Conservation (phyloP, 169 alveolate species). For the Plasmodium vivax region DNA sequence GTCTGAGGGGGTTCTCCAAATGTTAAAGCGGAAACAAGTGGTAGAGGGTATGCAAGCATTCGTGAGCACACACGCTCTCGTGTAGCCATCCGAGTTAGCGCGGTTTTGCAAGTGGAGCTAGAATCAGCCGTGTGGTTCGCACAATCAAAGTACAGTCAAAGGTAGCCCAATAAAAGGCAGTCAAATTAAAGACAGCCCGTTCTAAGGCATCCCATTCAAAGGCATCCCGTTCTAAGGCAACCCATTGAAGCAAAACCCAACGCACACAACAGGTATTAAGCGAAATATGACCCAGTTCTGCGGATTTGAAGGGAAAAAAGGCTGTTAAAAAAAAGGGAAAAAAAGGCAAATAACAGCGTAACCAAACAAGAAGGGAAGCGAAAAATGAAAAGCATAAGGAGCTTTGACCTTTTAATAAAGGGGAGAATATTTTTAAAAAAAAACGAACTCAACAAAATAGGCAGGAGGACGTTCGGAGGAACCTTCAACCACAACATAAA, state of each 20-base stretch:
- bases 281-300: not conserved
- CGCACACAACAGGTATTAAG: not conserved
- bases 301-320: not conserved
- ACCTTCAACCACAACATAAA: constrained; percentile 80
- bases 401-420: constrained; percentile 13
- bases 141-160: not conserved
- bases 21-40: not conserved
- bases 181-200: not conserved
- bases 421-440: constrained; percentile 15
- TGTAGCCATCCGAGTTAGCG: not conserved
- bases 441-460: constrained; percentile 32
- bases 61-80: not conserved
- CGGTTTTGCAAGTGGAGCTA: not conserved
- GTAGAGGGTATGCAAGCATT: not conserved
- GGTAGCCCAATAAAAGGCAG: too few species aligned
- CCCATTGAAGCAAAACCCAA: not conserved
- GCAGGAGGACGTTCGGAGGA: constrained; percentile 77
- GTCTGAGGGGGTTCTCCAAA: not conserved
- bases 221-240: not conserved
- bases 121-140: not conserved
- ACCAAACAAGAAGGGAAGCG: not conserved
- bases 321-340: not conserved
- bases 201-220: not conserved
- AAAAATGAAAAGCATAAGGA: constrained; percentile 52
- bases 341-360: not conserved